Evolutionary conservation across 2,329 filamentous ascomycete genomes (phyloP).

Genomic region (Trichophyton verrucosum): DNA sequence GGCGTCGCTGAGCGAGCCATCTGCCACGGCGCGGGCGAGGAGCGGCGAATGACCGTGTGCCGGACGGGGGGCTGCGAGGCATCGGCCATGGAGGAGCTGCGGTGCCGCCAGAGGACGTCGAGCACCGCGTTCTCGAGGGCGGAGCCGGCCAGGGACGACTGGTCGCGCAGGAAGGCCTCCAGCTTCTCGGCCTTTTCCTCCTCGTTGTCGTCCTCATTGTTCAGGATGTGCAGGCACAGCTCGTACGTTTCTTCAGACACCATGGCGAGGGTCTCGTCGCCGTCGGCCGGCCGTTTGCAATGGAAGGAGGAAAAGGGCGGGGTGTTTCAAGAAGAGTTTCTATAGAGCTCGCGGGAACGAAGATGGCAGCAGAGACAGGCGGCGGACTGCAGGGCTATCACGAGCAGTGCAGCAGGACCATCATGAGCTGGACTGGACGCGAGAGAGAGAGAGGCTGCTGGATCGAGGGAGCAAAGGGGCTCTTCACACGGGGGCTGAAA

Average conservation of each 20-base stretch:
- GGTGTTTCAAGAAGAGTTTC: not conserved
- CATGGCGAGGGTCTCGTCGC: conserved; percentile 42
- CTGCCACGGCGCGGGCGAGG: conserved; percentile 90
- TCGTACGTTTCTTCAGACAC: conserved; percentile 88
- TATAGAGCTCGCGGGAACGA: no score
- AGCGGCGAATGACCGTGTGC: conserved; percentile 76
- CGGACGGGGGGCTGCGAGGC: conserved; percentile 76
- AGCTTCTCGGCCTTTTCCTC: conserved; percentile 91
- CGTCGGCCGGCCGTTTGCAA: no score
- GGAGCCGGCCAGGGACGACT: conserved; percentile 62
- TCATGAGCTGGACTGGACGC: no score
- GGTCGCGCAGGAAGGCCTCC: conserved; percentile 69
- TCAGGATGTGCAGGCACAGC: conserved; percentile 74
- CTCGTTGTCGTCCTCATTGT: conserved; percentile 71
- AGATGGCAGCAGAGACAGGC: no score
- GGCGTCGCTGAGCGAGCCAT: conserved; percentile 62
- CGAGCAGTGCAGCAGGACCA: no score
- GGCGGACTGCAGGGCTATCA: no score
- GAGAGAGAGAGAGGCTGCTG: no score
- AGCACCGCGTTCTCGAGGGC: conserved; percentile 81
- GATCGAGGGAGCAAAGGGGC: no score
- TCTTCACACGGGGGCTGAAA: not conserved
- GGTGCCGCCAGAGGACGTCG: conserved; percentile 65
- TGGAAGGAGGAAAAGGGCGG: not conserved
- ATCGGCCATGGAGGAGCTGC: conserved; percentile 35